Evolutionary conservation across 352 stramenopile species (phyloP), one percentile per base, ranked within the genome.

Genomic region (Pythium aristosporum): DNA sequence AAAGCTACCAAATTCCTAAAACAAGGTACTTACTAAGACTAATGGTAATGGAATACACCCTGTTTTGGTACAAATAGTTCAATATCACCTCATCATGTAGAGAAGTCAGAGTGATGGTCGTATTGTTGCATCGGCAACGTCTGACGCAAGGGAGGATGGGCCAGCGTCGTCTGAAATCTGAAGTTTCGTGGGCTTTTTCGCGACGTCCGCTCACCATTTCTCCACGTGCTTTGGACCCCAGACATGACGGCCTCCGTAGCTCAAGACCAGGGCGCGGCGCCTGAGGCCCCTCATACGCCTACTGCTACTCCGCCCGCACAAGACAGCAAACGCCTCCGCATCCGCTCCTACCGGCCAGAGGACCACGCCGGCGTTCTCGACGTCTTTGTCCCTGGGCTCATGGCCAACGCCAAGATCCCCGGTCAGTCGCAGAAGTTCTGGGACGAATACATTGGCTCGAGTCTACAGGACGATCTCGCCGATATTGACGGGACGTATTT

Each of bases 401-500:
- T 63, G 25, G 34, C 49, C 16, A 39, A 44, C 13, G 43, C 61
- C 25, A 53, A 48, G 23, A 32, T 58, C 11, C 32, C 34, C 0
- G 42, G 60, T 39, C 50, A 66, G n/a, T 43, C 30, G 28, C 39
- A 36, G 1, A 16, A 12, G 41, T 60, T 60, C 39, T 65, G 59
- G 60, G 32, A 54, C 18, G 60, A 32, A 10, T 69, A 72, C 58
- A 46, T 79, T 8, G 28, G 62, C 48, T 44, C 65, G 30, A 67
- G 52, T 47, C 16, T 84, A 21, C 56, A 69, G 13, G 42, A 61
- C 0, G 73, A 84, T 58, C 59, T 86, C 53, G 56, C 52, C 20
- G 66, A 80, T 46, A 79, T 82, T 21, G 30, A 69, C 15, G 60
- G 54, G 48, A 72, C 64, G 8, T 86, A 82, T 67, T 75, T 82